Base-by-base conservation (phyloP, 2,329 filamentous ascomycete genomes). In the Rutstroemia sp. region DNA sequence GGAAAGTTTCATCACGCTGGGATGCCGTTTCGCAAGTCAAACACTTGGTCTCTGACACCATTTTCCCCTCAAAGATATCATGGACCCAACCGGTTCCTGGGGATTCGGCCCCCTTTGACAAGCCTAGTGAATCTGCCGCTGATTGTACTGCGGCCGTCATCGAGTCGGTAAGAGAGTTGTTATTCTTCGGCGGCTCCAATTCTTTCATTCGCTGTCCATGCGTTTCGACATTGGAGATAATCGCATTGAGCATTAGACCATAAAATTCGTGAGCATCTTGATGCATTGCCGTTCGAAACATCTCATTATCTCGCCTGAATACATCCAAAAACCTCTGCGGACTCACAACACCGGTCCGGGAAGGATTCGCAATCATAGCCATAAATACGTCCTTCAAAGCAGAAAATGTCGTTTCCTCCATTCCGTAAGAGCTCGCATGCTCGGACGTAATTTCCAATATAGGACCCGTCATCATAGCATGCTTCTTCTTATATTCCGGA, bases 241-340 rank as follows among this genome's bases (percentile, higher is more conserved):
- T 89, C 69, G 96, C 88, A 71, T 99, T 99, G n/a, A 99, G 77
- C 2, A 99, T 79, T 34, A 97, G 76, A 58, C 95, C 95, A 65
- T 97, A 83, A 64, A 99, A 99, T 69, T 99, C 94, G 71, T 99
- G 94, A 1, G 94, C 94, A 70, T 99, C 94, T 70, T 99, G 94
- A 71, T 99, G 94, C 89, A 96, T 96, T 4, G 92, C 89, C 41
- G 91, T 92, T 57, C 91, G 85, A 67, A 99, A 99, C 87, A 96
- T 92, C 71, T 99, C 94, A 69, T 99, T 95, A 65, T 97, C 90
- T 60, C 88, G 83, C 68, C 92, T 89, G 67, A 99, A 84, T 25
- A 96, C 92, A 68, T 99, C 92, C 38, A 99, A 78, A 61, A 99
- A 96, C 60, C 92, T 87, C 66, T 92, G 86, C 1, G 94, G 94